Evolutionary conservation across 2,329 filamentous ascomycete genomes (phyloP).

Genomic region (Diplocarpon rosae): DNA sequence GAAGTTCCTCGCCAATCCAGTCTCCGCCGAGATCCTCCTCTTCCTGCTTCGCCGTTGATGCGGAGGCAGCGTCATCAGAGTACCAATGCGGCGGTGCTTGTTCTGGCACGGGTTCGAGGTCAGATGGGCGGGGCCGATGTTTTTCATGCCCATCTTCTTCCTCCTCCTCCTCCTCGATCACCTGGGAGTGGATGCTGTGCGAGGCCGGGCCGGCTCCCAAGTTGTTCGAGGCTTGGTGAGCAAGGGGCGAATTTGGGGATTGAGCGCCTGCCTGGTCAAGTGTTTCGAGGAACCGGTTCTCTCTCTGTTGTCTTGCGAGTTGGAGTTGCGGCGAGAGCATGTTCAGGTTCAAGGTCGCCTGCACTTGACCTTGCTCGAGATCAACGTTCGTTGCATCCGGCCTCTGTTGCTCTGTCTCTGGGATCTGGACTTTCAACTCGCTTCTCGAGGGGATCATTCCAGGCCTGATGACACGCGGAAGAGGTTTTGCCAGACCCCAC

Average conservation of each 20-base stretch:
- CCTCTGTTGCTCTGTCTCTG: slow-evolving; percentile 26
- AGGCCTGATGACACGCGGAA: slow-evolving; percentile 41
- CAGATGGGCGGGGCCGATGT: background rate
- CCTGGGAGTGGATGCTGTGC: slow-evolving; percentile 8
- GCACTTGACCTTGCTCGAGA: slow-evolving; percentile 33
- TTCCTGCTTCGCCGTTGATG: slow-evolving; percentile 12
- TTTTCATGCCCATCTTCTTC: slow-evolving; percentile 6
- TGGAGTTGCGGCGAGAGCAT: slow-evolving; percentile 18
- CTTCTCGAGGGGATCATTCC: slow-evolving; percentile 35
- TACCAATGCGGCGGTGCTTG: slow-evolving; percentile 5
- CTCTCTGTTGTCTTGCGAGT: slow-evolving; percentile 15
- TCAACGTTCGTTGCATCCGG: slow-evolving; percentile 31
- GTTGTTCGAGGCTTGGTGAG: slow-evolving; percentile 3
- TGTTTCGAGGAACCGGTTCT: slow-evolving; percentile 13
- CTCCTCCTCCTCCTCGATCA: slow-evolving; percentile 9
- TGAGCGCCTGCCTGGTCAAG: background rate
- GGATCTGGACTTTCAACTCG: slow-evolving; percentile 28
- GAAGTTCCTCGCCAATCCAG: slow-evolving; percentile 15
- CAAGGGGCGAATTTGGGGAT: slow-evolving; percentile 2
- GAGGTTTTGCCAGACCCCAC: slow-evolving; percentile 41
- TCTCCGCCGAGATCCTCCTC: slow-evolving; percentile 10
- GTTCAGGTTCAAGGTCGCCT: slow-evolving; percentile 20
- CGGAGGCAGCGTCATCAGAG: slow-evolving; percentile 16
- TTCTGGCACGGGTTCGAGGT: slow-evolving; percentile 1
- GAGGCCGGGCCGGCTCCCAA: slow-evolving; percentile 1